These are phyloP conservation scores for Solanum chilense DNA, from an alignment of 257 asterid species.

Conservation along the genomic window DNA sequence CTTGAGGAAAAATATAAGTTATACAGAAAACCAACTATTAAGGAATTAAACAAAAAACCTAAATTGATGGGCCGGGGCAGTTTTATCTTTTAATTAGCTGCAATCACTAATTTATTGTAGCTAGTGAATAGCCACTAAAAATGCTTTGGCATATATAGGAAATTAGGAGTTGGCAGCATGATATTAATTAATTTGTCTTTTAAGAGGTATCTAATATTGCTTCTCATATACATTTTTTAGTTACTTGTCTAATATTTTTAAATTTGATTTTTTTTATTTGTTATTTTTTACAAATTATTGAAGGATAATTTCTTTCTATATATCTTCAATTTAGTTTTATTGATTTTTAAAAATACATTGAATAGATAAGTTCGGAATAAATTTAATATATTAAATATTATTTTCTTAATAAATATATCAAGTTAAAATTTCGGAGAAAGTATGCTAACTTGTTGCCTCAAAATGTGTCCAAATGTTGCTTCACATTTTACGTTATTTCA, in stretches of 20 bases:
- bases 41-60: background rate
- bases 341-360: too few relatives aligned
- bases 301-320: too few relatives aligned
- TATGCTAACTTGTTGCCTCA: background rate
- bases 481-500: background rate
- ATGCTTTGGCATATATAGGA: background rate
- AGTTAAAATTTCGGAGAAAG: too few relatives aligned
- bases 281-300: too few relatives aligned
- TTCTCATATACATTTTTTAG: background rate
- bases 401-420: too few relatives aligned
- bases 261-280: too few relatives aligned
- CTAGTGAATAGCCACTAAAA: background rate
- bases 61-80: background rate
- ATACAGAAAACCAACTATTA: background rate
- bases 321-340: too few relatives aligned
- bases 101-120: background rate
- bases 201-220: background rate
- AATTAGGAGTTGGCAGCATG: background rate
- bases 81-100: background rate
- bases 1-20: background rate
- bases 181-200: background rate
- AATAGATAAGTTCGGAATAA: too few relatives aligned
- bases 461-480: background rate
- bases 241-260: too few relatives aligned
- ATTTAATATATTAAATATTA: too few relatives aligned